These are phyloP conservation scores for Trichoderma parareesei DNA, from an alignment of 495 filamentous ascomycete species.

Conservation along the genomic window DNA sequence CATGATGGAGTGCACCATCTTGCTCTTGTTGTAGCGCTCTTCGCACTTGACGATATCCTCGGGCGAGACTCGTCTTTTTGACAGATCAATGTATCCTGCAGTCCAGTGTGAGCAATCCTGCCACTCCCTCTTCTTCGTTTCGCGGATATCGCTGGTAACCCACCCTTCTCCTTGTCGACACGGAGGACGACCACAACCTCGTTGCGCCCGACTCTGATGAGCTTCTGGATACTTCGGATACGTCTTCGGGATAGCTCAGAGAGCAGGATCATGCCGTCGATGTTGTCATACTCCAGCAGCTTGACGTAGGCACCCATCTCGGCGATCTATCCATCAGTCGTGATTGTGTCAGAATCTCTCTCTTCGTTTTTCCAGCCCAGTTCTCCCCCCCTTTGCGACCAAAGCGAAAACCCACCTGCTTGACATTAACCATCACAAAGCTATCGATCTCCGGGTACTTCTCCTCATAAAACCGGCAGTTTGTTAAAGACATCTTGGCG, in stretches of 20 bases:
- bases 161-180: conserved; percentile 98
- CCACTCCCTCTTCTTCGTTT: neutral
- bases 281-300: conserved; percentile 98
- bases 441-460: conserved; percentile 97
- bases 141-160: neutral
- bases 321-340: conserved; percentile 59
- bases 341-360: conserved; percentile 16
- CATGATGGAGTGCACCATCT: conserved; percentile 97
- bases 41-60: conserved; percentile 98
- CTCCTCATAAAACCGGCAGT: conserved; percentile 98
- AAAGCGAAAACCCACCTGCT: conserved; percentile 56
- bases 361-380: neutral
- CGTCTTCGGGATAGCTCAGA: conserved; percentile 92
- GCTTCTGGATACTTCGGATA: conserved; percentile 97
- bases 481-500: conserved; percentile 84
- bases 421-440: conserved; percentile 98
- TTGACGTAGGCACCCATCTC: conserved; percentile 99
- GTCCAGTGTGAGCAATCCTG: conserved; percentile 12
- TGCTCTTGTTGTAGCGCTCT: conserved; percentile 98
- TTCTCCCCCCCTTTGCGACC: conserved; percentile 9
- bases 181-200: conserved; percentile 96
- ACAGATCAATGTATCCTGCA: conserved; percentile 91
- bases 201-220: conserved; percentile 94
- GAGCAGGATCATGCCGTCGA: conserved; percentile 98
- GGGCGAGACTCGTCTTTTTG: conserved; percentile 92